Conservation (phyloP, 768 basidiomycete genomes). For the Mycena amicta region DNA sequence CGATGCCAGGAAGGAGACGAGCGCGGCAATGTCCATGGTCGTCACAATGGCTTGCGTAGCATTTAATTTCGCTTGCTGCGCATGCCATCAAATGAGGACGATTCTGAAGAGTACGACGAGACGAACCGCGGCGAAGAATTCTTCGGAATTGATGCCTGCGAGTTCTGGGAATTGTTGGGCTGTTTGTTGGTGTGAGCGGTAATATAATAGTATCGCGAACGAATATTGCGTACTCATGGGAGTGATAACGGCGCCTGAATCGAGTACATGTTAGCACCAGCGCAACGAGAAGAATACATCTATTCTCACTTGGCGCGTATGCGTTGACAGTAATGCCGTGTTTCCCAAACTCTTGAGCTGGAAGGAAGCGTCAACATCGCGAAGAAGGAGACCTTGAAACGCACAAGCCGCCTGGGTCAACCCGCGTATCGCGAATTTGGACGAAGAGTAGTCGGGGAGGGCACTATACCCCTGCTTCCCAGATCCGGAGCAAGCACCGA, state of each 20-base stretch:
- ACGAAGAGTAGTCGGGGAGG: constrained; percentile 30
- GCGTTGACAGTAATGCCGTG: constrained; percentile 21
- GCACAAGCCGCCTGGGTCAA: constrained; percentile 34
- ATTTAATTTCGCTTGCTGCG: constrained; percentile 15
- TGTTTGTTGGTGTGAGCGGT: not conserved
- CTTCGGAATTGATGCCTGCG: not conserved
- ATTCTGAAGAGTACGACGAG: not conserved
- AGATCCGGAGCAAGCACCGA: constrained; percentile 30
- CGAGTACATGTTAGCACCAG: too few species aligned
- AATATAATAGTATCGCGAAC: not conserved
- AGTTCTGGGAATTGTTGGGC: constrained; percentile 5
- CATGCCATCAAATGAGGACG: not conserved
- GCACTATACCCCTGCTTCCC: constrained; percentile 28
- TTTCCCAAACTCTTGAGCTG: constrained; percentile 16
- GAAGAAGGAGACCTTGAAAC: not conserved
- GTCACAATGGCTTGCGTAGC: constrained; percentile 25
- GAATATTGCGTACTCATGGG: constrained; percentile 13
- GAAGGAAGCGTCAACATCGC: too few species aligned
- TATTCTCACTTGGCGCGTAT: constrained; percentile 13
- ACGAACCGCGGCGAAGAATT: constrained; percentile 8
- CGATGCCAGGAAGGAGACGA: constrained; percentile 36
- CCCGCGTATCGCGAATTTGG: constrained; percentile 42
- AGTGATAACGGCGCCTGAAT: constrained; percentile 13
- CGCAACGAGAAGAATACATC: not conserved
- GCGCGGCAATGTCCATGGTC: constrained; percentile 27